Evolutionary conservation across 345 rosid species (phyloP), one percentile per base, ranked within the genome.

Genomic region (Eucalyptus sideroxylon): DNA sequence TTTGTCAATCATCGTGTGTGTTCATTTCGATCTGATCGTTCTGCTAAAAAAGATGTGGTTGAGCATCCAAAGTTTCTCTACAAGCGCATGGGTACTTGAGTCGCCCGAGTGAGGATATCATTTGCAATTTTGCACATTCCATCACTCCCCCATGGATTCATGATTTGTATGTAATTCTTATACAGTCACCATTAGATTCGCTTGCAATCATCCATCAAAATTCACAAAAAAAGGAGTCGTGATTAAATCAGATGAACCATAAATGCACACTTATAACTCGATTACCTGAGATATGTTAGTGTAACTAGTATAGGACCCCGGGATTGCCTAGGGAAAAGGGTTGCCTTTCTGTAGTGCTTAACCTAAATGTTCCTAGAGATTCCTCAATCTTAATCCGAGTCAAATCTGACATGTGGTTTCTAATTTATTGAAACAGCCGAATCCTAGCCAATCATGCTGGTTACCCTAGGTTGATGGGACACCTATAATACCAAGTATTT

Each of bases 381-480:
- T 69, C 45, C 83, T 72, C 45, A 72, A 37, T 72, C 45, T 37
- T 37, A 72, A 72, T 72, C 27, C 15, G 4, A 10, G 45, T 72
- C 14, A 19, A 72, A 37, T 72, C 13, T 5, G 2, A 3, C 13
- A 40, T 7, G 21, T 72, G 15, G 9, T 37, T 72, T 72, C 83
- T 34, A 23, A 72, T 37, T 72, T 37, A 9, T 72, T 37, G 44
- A 34, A 72, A 72, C 1, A 24, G 15, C 10, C 2, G 26, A 37
- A 24, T 19, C 26, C 27, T 4, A 1, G 7, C 27, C 26, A 21
- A 37, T 72, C 27, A 0, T 10, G 8, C 5, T 72, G 2, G 27
- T 19, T 72, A 72, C 26, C 77, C 15, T 19, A 72, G 45, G 44
- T 72, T 40, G 13, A 69, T 34, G 2, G 4, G 82, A 72, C 83